Base-by-base conservation (phyloP, 306 rosid species). In the Pyrus communis region DNA sequence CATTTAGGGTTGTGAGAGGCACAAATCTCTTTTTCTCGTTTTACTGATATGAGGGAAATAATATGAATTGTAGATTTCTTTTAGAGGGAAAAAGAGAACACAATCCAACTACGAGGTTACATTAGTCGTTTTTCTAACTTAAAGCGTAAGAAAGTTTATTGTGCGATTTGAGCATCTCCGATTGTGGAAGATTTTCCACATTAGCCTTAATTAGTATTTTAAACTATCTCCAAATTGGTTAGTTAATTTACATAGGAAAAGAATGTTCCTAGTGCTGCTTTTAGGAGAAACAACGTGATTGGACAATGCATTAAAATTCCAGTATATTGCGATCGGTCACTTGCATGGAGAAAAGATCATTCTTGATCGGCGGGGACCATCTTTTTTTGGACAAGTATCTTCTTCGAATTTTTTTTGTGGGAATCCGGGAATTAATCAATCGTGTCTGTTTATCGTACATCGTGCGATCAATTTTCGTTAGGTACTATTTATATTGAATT, bases 251-350 rank as follows among this genome's bases (percentile, higher is more conserved):
- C 46, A 40, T 70, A 35, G 9, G 23, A 31, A 60, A 62, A 55
- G 60, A 65, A 75, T n/a, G 35, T 73, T 59, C 38, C 38, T 60
- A 14, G 70, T 22, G 43, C 23, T 81, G 42, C 86, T 83, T 82
- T 70, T 49, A 73, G 25, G 66, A 82, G 65, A 76, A 79, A 70
- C 79, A 57, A 75, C 30, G 23, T 72, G 42, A 6, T 43, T 43
- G 11, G 14, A 61, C 14, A 54, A 40, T 17, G 17, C 60, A 46
- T 31, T 22, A 1, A 74, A 80, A 76, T 84, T 77, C 73, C 74
- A 55, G 83, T 43, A 3, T 11, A 6, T 7, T 35, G 40, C 40
- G 40, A 35, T 35, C 40, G 40, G 40, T 8, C 40, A 7, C 40
- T 35, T 35, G 2, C 40, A 35, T 35, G 40, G 40, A 1, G 9